phyloP scores from a whole-genome alignment of 305 asterid genomes.

The Fraxinus platypoda region DNA sequence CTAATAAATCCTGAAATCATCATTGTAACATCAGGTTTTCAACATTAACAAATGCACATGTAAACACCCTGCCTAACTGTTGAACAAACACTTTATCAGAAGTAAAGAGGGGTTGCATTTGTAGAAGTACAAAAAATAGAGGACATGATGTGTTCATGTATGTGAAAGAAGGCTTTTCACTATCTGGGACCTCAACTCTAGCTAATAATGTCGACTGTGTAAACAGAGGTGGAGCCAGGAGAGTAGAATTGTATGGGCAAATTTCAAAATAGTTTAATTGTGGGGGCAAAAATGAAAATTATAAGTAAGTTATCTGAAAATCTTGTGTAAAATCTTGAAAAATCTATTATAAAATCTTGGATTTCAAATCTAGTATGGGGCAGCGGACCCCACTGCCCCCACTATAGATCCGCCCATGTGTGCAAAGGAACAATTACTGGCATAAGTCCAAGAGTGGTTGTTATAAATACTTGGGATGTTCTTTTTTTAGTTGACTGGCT shows the following conservation, averaged over 20 bases:
- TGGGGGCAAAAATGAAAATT: not conserved
- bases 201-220: not conserved
- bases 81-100: not conserved
- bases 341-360: not conserved
- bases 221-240: not conserved
- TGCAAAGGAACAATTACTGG: not conserved
- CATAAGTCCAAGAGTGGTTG: not conserved
- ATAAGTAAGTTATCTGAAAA: not conserved
- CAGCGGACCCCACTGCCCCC: too few species aligned
- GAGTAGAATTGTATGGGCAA: not conserved
- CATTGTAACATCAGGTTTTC: not conserved
- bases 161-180: not conserved
- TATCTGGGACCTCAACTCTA: not conserved
- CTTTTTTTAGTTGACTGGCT: not conserved
- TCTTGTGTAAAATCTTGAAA: not conserved
- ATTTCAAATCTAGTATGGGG: not conserved
- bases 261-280: not conserved
- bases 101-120: not conserved
- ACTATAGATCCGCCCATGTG: not conserved
- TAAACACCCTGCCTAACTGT: not conserved
- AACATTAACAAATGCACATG: not conserved
- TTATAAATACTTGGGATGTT: not conserved
- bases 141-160: not conserved
- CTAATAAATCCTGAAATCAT: not conserved
- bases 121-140: not conserved